Evolutionary conservation across 2,329 filamentous ascomycete species (phyloP).

Genomic region (Fusarium sublunatum): DNA sequence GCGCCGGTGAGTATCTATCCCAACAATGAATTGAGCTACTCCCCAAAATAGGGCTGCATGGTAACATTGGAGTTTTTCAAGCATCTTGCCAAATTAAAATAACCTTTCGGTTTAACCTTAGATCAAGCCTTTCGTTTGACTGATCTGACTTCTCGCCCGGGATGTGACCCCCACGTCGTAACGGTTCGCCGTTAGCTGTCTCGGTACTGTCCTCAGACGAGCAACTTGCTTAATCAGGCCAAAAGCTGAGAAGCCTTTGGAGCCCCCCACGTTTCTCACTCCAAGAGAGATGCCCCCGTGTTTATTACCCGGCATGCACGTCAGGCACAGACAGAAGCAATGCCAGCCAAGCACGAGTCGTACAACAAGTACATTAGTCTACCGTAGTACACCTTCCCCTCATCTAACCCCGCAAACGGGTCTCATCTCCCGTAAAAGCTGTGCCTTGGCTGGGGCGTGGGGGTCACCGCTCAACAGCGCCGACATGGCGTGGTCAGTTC

Average conservation of each 20-base stretch:
- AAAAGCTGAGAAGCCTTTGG: not conserved
- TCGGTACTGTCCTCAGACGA: not conserved
- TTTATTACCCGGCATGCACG: slow-evolving; percentile 12
- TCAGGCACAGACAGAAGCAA: not conserved
- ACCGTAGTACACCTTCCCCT: slow-evolving; percentile 4
- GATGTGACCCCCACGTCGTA: not conserved
- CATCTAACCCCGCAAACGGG: not conserved
- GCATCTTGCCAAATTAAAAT: not conserved
- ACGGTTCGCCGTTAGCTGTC: not conserved
- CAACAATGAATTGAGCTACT: too few species aligned
- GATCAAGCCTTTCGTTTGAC: too few species aligned
- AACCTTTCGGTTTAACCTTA: not conserved
- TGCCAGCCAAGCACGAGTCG: not conserved
- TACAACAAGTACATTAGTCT: not conserved
- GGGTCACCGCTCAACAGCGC: not conserved
- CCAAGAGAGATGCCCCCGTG: slow-evolving; percentile 2
- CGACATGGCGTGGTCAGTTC: not conserved
- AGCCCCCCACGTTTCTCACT: not conserved
- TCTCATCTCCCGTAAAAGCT: not conserved
- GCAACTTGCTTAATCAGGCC: too few species aligned
- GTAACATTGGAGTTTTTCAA: too few species aligned
- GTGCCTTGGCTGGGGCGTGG: not conserved
- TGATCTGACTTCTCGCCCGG: not conserved
- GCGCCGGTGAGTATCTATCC: too few species aligned
- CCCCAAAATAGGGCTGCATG: too few species aligned